Evolutionary conservation across 257 asterid species (phyloP).

Genomic region (Scutellaria galericulata): DNA sequence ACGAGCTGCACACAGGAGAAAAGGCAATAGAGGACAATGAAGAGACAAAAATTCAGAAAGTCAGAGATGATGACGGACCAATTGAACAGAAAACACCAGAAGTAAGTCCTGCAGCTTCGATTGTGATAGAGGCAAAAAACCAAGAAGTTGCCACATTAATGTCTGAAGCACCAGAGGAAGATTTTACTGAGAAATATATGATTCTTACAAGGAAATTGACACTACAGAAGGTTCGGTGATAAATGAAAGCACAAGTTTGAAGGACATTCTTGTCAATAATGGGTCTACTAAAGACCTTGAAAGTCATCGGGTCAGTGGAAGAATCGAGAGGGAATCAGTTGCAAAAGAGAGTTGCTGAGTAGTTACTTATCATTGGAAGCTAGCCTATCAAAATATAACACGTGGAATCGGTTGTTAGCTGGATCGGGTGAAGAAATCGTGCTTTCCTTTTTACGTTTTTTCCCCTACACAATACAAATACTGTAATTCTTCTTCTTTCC

Average conservation of each 20-base stretch:
- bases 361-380: too few relatives aligned
- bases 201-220: constrained; percentile 16
- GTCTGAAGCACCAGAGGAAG: constrained; percentile 21
- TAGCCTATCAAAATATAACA: too few relatives aligned
- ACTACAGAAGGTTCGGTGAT: constrained; percentile 17
- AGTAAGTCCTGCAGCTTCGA: constrained; percentile 40
- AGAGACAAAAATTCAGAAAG: constrained; percentile 41
- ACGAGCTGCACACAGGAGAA: constrained; percentile 35
- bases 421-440: too few relatives aligned
- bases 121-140: constrained; percentile 46
- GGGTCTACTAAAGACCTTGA: constrained; percentile 30
- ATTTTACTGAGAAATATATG: background rate
- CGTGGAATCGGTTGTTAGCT: too few relatives aligned
- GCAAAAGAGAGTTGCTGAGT: too few relatives aligned
- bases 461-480: too few relatives aligned
- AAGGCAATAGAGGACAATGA: constrained; percentile 34
- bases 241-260: constrained; percentile 27
- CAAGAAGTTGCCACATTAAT: constrained; percentile 27
- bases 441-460: too few relatives aligned
- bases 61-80: constrained; percentile 22
- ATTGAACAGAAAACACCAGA: constrained; percentile 36
- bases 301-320: background rate
- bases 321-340: too few relatives aligned
- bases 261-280: constrained; percentile 35
- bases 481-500: too few relatives aligned